Conservation (phyloP, 345 rosid genomes). For the Camelina sativa region DNA sequence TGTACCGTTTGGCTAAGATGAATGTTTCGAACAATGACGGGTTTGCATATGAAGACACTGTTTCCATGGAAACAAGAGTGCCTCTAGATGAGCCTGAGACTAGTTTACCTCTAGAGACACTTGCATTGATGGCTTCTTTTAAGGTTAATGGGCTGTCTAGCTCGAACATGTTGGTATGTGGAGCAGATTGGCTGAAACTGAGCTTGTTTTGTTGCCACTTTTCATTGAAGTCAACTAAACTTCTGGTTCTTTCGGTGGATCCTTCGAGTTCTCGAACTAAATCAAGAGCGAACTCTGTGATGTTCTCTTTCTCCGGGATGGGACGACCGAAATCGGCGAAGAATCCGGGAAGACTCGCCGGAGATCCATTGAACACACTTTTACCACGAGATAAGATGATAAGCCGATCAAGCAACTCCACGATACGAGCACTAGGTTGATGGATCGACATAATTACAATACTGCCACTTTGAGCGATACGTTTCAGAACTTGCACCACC, state of each 20-base stretch:
- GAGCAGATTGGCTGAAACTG: background rate
- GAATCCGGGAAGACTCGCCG: slow-evolving; percentile 55
- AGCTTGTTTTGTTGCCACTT: slow-evolving; percentile 53
- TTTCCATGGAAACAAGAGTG: slow-evolving; percentile 37
- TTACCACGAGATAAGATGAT: slow-evolving; percentile 61
- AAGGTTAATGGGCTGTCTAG: slow-evolving; percentile 11
- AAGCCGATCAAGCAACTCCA: slow-evolving; percentile 65
- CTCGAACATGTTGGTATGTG: background rate
- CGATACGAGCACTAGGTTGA: slow-evolving; percentile 79
- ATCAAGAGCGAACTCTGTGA: slow-evolving; percentile 74
- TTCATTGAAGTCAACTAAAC: slow-evolving; percentile 65
- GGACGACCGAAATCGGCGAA: slow-evolving; percentile 73
- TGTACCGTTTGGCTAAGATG: slow-evolving; percentile 45
- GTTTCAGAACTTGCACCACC: slow-evolving; percentile 87
- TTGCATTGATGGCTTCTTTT: slow-evolving; percentile 41
- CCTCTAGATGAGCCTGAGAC: slow-evolving; percentile 43
- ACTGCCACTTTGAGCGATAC: slow-evolving; percentile 88
- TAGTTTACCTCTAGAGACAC: slow-evolving; percentile 45
- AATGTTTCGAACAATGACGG: slow-evolving; percentile 29
- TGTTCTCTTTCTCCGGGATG: slow-evolving; percentile 76
- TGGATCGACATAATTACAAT: slow-evolving; percentile 88
- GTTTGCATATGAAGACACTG: slow-evolving; percentile 42
- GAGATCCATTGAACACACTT: slow-evolving; percentile 62
- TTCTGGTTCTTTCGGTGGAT: slow-evolving; percentile 55
- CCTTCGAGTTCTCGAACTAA: slow-evolving; percentile 59